Evolutionary conservation across 345 rosid genomes (phyloP).

Genomic region (Sonneratia alba): DNA sequence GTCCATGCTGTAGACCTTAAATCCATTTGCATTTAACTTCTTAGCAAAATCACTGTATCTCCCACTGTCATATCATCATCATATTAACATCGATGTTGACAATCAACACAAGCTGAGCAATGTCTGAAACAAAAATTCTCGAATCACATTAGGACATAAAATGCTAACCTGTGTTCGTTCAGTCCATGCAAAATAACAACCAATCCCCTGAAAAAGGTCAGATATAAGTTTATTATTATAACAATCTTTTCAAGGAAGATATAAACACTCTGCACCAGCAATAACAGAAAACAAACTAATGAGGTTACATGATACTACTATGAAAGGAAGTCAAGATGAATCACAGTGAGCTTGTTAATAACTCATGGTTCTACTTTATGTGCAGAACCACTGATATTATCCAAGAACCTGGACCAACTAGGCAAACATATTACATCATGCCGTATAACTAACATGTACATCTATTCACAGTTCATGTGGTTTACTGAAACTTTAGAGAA

Average conservation of each 20-base stretch:
- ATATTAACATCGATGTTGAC: neutral
- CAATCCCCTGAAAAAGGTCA: slow-evolving; percentile 55
- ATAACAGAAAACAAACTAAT: neutral
- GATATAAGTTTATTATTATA: neutral
- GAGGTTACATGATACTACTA: too few relatives aligned
- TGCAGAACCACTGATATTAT: too few relatives aligned
- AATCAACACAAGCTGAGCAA: neutral
- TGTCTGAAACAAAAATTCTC: neutral
- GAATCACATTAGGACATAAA: neutral
- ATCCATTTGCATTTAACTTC: slow-evolving; percentile 65
- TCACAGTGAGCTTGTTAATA: neutral
- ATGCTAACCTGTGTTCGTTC: slow-evolving; percentile 80
- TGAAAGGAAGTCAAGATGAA: too few relatives aligned
- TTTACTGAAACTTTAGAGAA: too few relatives aligned
- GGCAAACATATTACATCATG: too few relatives aligned
- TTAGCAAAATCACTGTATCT: slow-evolving; percentile 82
- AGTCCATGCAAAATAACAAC: slow-evolving; percentile 75
- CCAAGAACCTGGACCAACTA: too few relatives aligned
- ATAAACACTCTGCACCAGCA: neutral
- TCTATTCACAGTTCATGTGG: too few relatives aligned
- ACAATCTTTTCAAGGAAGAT: neutral
- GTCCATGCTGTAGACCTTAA: slow-evolving; percentile 88
- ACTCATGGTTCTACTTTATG: neutral
- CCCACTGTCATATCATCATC: slow-evolving; percentile 36
- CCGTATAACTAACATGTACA: too few relatives aligned